phyloP scores from a whole-genome alignment of 805 yeast species.

The Sugiyamaella lignohabitans region DNA sequence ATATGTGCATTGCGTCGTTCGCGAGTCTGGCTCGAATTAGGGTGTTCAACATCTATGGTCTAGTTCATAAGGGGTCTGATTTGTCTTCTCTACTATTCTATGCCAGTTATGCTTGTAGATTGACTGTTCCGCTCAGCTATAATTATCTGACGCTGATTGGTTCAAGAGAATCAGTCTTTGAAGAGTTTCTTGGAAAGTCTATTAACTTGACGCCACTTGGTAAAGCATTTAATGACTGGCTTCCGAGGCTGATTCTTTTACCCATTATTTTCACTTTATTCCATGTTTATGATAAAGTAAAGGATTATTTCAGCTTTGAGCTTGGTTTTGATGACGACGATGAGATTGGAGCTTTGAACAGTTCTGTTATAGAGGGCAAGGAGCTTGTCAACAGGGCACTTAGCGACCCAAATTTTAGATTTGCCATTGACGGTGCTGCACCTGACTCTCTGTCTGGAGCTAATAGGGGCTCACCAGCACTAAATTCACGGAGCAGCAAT shows the following conservation, averaged over 20 bases:
- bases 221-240: constrained; percentile 58
- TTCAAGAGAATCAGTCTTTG: constrained; percentile 50
- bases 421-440: constrained; percentile 14
- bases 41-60: constrained; percentile 68
- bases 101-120: constrained; percentile 71
- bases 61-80: constrained; percentile 65
- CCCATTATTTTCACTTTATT: constrained; percentile 61
- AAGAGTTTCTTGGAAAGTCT: constrained; percentile 66
- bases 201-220: constrained; percentile 73
- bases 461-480: too few relatives aligned
- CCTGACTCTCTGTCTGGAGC: too few relatives aligned
- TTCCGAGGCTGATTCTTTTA: constrained; percentile 69
- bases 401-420: constrained; percentile 22
- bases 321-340: constrained; percentile 33
- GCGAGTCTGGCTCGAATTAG: constrained; percentile 60
- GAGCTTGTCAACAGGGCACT: constrained; percentile 30
- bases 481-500: too few relatives aligned
- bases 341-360: constrained; percentile 14
- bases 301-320: constrained; percentile 37
- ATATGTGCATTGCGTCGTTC: constrained; percentile 64
- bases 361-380: constrained; percentile 30
- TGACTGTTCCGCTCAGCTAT: constrained; percentile 76
- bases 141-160: constrained; percentile 66
- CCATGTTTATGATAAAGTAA: constrained; percentile 59
- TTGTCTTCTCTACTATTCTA: constrained; percentile 71